Conservation (phyloP, 306 rosid genomes). For the Carpinus viminea region DNA sequence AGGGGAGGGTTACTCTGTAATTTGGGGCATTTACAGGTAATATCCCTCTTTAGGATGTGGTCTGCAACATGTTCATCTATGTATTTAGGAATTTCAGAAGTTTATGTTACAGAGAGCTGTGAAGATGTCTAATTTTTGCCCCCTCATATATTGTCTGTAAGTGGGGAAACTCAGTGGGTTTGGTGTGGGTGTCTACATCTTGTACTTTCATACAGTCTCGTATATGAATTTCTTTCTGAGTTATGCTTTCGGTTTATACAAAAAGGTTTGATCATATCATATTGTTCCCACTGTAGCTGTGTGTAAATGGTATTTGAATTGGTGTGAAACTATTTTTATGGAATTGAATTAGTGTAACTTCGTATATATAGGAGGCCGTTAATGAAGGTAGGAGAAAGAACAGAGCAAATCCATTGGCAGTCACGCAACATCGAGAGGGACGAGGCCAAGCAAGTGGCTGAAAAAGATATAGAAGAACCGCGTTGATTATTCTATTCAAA, state of each 20-base stretch:
- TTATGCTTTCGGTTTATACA: constrained; percentile 67
- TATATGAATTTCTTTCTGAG: constrained; percentile 59
- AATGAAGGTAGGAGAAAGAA: too few relatives aligned
- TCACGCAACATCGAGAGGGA: too few relatives aligned
- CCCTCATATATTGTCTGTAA: constrained; percentile 37
- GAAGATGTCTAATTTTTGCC: constrained; percentile 62
- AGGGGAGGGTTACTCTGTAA: constrained; percentile 21
- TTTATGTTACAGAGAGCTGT: constrained; percentile 43
- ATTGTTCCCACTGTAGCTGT: constrained; percentile 1
- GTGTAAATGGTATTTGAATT: background rate
- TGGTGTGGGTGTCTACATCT: constrained; percentile 62
- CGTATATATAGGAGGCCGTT: too few relatives aligned
- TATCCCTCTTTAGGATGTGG: constrained; percentile 33
- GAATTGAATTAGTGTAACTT: too few relatives aligned
- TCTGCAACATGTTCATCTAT: constrained; percentile 45
- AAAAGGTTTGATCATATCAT: constrained; percentile 35
- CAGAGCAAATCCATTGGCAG: too few relatives aligned
- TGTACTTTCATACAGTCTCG: constrained; percentile 43
- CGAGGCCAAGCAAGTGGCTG: too few relatives aligned
- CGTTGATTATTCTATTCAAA: too few relatives aligned
- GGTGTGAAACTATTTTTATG: background rate
- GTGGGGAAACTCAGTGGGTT: constrained; percentile 49
- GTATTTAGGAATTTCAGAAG: constrained; percentile 50
- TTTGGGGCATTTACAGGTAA: constrained; percentile 54
- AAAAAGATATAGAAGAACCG: too few relatives aligned